These are phyloP conservation scores for Lithospermum erythrorhizon DNA, from an alignment of 257 asterid species.

Conservation along the genomic window DNA sequence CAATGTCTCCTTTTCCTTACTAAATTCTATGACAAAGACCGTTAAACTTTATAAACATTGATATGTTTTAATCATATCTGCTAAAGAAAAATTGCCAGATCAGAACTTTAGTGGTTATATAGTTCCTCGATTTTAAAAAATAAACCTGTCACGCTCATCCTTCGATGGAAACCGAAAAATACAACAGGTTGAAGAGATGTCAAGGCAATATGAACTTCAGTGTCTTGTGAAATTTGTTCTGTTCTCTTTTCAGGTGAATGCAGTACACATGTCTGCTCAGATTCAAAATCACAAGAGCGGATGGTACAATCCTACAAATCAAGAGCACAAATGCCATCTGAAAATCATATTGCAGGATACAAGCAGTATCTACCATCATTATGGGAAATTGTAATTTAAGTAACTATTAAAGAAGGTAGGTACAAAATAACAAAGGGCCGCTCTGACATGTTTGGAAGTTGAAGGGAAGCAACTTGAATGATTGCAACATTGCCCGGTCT, in stretches of 20 bases:
- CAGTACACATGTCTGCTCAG: slow-evolving; percentile 89
- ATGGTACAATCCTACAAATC: slow-evolving; percentile 82
- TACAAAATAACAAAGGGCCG: too few relatives aligned
- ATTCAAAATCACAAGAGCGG: slow-evolving; percentile 92
- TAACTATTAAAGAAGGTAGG: too few relatives aligned
- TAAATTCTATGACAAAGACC: neutral
- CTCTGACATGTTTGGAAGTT: neutral
- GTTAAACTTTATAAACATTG: neutral
- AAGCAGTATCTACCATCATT: neutral
- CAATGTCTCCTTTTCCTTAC: neutral
- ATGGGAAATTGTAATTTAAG: neutral
- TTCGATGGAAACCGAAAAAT: slow-evolving; percentile 90
- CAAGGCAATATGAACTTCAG: slow-evolving; percentile 98
- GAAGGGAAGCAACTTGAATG: neutral
- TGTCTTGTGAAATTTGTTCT: slow-evolving; percentile 76
- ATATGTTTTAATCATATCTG: neutral
- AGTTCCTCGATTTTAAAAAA: slow-evolving; percentile 4
- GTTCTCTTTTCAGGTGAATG: slow-evolving; percentile 98
- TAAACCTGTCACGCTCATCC: slow-evolving; percentile 97
- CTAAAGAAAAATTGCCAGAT: neutral
- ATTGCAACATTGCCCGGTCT: neutral
- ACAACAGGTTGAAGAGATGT: slow-evolving; percentile 97
- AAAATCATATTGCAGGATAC: neutral
- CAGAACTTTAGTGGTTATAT: neutral
- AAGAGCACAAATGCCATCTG: slow-evolving; percentile 2